These are phyloP conservation scores for Pichia sp. DNA, from an alignment of 1,139 yeast genomes.

Conservation along the genomic window DNA sequence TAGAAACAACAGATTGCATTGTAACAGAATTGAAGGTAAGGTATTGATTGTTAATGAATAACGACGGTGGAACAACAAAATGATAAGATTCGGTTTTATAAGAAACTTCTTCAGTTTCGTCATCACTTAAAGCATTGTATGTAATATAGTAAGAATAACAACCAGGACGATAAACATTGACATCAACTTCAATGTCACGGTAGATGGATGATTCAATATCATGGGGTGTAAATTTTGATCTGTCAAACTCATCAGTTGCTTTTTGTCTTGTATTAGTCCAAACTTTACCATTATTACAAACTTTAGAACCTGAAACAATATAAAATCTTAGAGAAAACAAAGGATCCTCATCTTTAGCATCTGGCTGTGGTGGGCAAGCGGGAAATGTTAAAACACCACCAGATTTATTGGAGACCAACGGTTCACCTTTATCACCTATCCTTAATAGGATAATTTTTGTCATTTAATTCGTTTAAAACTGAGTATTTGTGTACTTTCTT, in stretches of 20 bases:
- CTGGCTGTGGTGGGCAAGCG: constrained; percentile 42
- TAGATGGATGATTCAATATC: constrained; percentile 47
- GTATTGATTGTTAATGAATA: constrained; percentile 48
- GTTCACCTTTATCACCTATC: constrained; percentile 50
- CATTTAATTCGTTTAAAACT: constrained; percentile 14
- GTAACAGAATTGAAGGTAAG: constrained; percentile 76
- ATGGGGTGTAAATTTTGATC: constrained; percentile 46
- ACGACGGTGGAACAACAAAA: constrained; percentile 77
- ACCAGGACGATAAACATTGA: constrained; percentile 70
- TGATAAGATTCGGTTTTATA: constrained; percentile 53
- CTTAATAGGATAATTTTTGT: constrained; percentile 40
- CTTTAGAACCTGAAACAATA: constrained; percentile 67
- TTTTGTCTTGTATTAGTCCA: constrained; percentile 68
- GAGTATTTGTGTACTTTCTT: not conserved
- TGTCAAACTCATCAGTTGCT: constrained; percentile 38
- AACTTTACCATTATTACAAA: constrained; percentile 63
- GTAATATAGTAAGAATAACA: constrained; percentile 63
- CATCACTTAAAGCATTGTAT: constrained; percentile 34
- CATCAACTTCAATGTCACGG: constrained; percentile 52
- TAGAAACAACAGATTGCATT: constrained; percentile 79
- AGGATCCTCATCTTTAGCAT: constrained; percentile 37
- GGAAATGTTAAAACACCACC: constrained; percentile 66
- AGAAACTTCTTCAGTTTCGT: constrained; percentile 28
- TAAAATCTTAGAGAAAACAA: constrained; percentile 54
- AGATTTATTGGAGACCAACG: constrained; percentile 34